Evolutionary conservation across 2,329 filamentous ascomycete genomes (phyloP).

Genomic region (Epichloe glyceriae): DNA sequence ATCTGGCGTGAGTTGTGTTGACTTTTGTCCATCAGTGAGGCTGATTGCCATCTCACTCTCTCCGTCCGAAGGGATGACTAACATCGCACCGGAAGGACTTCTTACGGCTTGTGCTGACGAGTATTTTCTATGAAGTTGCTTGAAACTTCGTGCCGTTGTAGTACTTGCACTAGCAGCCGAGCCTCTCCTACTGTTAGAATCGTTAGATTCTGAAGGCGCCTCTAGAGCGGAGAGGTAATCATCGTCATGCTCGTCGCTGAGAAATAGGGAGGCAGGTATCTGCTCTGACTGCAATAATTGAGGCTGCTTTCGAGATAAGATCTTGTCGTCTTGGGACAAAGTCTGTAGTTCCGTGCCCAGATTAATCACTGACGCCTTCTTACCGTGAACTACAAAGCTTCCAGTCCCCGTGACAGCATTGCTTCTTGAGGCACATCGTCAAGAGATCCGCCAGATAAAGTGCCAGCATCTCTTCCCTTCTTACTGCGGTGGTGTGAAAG

Average conservation of each 20-base stretch:
- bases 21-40: constrained; percentile 44
- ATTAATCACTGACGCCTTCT: constrained; percentile 95
- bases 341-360: constrained; percentile 84
- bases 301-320: constrained; percentile 47
- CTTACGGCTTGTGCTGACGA: constrained; percentile 38
- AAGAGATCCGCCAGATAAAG: constrained; percentile 12
- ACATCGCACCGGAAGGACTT: constrained; percentile 25
- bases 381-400: constrained; percentile 92
- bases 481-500: constrained; percentile 57
- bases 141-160: constrained; percentile 52
- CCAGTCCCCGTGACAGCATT: constrained; percentile 64
- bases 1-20: constrained; percentile 41
- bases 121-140: constrained; percentile 48
- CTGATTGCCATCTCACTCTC: constrained; percentile 49
- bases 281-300: constrained; percentile 18
- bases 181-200: constrained; percentile 39
- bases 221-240: constrained; percentile 42
- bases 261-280: constrained; percentile 20
- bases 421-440: constrained; percentile 41
- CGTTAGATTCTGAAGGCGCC: constrained; percentile 27
- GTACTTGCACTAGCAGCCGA: constrained; percentile 55
- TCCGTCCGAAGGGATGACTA: constrained; percentile 39
- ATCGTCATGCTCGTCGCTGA: constrained; percentile 25
- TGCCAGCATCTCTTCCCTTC: constrained; percentile 52
- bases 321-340: constrained; percentile 59